Base-by-base conservation (phyloP, 257 asterid genomes). In the Nicotiana tabacum region DNA sequence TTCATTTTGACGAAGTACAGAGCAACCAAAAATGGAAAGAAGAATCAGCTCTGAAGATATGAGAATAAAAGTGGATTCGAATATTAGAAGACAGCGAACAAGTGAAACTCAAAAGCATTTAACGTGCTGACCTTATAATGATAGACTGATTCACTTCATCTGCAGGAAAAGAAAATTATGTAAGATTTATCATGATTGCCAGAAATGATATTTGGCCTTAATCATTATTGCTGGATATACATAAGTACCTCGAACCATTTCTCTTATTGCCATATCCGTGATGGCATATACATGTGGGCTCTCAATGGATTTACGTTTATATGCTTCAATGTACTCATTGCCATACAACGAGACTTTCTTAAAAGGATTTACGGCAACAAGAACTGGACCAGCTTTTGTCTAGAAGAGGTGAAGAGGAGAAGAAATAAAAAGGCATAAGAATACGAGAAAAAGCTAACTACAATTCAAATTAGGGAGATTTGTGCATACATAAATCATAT, bases 321-420 rank as follows among this genome's bases (percentile, higher is more conserved):
- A 96, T 32, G 97, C 98, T 88, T 94, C 93, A 85, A 96, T 88
- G 81, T 87, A 90, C 82, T 93, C 91, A 83, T 87, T 90, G 68
- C 97, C 93, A 90, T 93, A 96, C 77, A 96, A 85, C 8, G 94
- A 83, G 24, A 96, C 97, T 86, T 91, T 90, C 92, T 94, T 96
- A 65, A 94, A 94, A 82, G 99, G 99, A 87, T 96, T 96, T 84
- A 96, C 82, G 18, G 99, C 99, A 82, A 96, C 98, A 87, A 96
- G 88, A 77, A 96, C 97, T 64, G 99, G 99, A 66, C 99, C 99
- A 69, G 99, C 99, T 92, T 94, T 96, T 82, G 98, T 94, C 99
- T 96, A 88, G 79, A 91, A 85, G 81, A 83, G 69, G 83, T 78
- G 72, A 80, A 81, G 83, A 37, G 84, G 78, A 67, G 53, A 67